Evolutionary conservation across 257 asterid species (phyloP), one percentile per base, ranked within the genome.

Genomic region (Capsicum chinense): DNA sequence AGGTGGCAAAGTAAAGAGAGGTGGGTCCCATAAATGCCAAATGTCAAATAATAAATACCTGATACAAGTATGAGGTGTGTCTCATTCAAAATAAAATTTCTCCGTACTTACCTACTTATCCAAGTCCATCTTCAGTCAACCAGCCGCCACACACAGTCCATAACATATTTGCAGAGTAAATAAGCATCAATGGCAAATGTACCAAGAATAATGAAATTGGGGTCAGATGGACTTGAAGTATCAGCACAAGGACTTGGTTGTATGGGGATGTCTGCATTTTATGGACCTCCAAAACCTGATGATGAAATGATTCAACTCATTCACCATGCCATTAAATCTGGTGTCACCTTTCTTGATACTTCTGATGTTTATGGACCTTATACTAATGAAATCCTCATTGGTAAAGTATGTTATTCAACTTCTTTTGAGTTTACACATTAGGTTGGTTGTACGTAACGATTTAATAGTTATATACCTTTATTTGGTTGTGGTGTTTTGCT

Each of bases 241-340:
- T 88, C 92, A 15, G 83, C 64, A 0, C 91, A 84, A 8, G 93
- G 92, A 12, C 83, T 90, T 54, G 93, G 93, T 4, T 90, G 91
- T 68, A 86, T 90, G 92, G 84, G 90, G 56, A 89, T 87, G 93
- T 90, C 92, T 3, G 79, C 87, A 48, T 69, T 58, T 71, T 90
- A 90, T 42, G 90, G 93, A 17, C 84, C 84, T 16, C 90, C 93
- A 5, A 90, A 89, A 83, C 92, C 91, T 44, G 89, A 88, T 13
- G 15, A 84, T 78, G 92, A 90, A 0, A 90, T 90, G 92, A 87
- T 90, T 74, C 14, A 88, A 3, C 85, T 90, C 37, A 90, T 90
- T 47, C 91, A 85, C 86, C 85, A 90, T 39, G 89, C 92, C 14
- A 58, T 88, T 39, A 58, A 69, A 79, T 68, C 86, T 68, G 92